Conservation (phyloP, 495 filamentous ascomycete genomes). For the Parmelia sp. region DNA sequence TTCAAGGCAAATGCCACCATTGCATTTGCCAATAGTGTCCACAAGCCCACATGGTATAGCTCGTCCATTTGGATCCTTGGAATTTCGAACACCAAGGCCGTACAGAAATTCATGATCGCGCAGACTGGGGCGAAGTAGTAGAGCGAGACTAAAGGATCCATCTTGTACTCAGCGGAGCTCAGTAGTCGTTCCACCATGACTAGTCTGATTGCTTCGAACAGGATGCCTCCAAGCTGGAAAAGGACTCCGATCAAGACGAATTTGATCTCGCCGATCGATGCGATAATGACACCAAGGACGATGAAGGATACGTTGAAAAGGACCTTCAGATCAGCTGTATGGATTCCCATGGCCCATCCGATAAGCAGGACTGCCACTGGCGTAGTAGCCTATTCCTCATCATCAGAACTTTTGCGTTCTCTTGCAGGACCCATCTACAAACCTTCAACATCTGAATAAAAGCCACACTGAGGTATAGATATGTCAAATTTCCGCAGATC, state of each 20-base stretch:
- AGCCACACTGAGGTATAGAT: slow-evolving; percentile 67
- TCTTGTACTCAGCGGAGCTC: slow-evolving; percentile 60
- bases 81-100: slow-evolving; percentile 56
- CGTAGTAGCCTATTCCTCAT: slow-evolving; percentile 47
- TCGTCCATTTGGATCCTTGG: slow-evolving; percentile 47
- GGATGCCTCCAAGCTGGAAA: slow-evolving; percentile 61
- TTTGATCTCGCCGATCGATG: slow-evolving; percentile 68
- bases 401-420: slow-evolving; percentile 4
- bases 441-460: slow-evolving; percentile 86
- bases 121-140: slow-evolving; percentile 83
- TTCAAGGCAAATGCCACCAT: slow-evolving; percentile 71
- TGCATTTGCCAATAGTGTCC: slow-evolving; percentile 58
- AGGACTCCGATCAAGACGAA: slow-evolving; percentile 64
- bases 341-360: slow-evolving; percentile 59
- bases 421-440: slow-evolving; percentile 9
- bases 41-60: slow-evolving; percentile 50
- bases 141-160: slow-evolving; percentile 77
- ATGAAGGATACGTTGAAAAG: slow-evolving; percentile 68
- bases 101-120: slow-evolving; percentile 64
- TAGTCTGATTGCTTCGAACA: slow-evolving; percentile 70
- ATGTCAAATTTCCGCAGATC: slow-evolving; percentile 67
- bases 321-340: slow-evolving; percentile 51
- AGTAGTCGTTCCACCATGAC: slow-evolving; percentile 72
- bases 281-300: slow-evolving; percentile 64
- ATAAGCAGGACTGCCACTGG: slow-evolving; percentile 63